phyloP scores from a whole-genome alignment of 1,284 basidiomycete genomes.

The Papiliotrema flavescens region DNA sequence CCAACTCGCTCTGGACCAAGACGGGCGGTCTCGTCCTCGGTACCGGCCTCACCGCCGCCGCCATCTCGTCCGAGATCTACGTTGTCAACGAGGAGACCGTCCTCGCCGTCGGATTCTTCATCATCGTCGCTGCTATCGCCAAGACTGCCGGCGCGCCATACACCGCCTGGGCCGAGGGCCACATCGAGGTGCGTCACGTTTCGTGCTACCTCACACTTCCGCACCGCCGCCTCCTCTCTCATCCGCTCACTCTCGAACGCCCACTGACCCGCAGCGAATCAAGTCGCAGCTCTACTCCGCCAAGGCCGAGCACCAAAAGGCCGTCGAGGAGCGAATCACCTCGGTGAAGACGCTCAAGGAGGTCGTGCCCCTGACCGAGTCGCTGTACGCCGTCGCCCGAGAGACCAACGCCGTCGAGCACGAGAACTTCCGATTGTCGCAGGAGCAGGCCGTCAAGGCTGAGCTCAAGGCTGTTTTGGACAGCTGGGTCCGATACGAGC shows the following conservation, averaged over 20 bases:
- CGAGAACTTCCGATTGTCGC: slow-evolving; percentile 83
- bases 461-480: slow-evolving; percentile 95
- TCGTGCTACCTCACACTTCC: no score
- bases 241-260: background rate
- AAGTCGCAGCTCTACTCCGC: slow-evolving; percentile 76
- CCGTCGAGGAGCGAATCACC: slow-evolving; percentile 88
- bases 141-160: slow-evolving; percentile 79
- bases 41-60: slow-evolving; percentile 82
- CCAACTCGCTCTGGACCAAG: slow-evolving; percentile 89
- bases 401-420: slow-evolving; percentile 90
- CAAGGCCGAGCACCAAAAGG: slow-evolving; percentile 84
- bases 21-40: slow-evolving; percentile 88
- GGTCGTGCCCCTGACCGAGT: slow-evolving; percentile 83
- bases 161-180: slow-evolving; percentile 84
- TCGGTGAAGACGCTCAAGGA: slow-evolving; percentile 91
- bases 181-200: slow-evolving; percentile 58
- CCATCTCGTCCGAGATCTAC: slow-evolving; percentile 96
- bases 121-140: slow-evolving; percentile 82
- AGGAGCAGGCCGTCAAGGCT: slow-evolving; percentile 78
- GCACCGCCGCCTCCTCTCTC: background rate
- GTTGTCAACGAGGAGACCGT: slow-evolving; percentile 95
- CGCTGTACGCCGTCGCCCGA: slow-evolving; percentile 91
- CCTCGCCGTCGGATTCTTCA: slow-evolving; percentile 74
- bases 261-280: slow-evolving; percentile 55
- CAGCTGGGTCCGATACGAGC: slow-evolving; percentile 97